A percentile compares a stretch with the other conserved stretches of the same genome.
Evolutionary conservation across 352 stramenopile genomes (phyloP).

Genomic region (Peronosclerospora sorghi): DNA sequence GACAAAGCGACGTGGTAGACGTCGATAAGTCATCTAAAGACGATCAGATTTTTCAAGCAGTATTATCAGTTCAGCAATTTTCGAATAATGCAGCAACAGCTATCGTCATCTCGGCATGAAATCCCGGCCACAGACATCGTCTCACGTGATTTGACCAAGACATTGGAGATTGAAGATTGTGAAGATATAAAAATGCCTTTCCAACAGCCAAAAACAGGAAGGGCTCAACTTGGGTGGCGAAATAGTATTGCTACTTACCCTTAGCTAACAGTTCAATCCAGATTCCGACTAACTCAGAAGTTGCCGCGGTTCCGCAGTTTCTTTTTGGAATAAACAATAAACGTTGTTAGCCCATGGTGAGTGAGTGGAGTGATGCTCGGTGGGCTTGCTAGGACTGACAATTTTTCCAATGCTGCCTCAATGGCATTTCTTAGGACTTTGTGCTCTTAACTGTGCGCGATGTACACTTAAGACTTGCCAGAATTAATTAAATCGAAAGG

Average conservation of each 20-base stretch:
- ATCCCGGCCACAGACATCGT: not conserved
- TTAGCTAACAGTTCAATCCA: constrained; percentile 5
- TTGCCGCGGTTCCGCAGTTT: constrained; percentile 38
- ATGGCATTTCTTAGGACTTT: constrained; percentile 37
- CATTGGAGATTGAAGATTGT: constrained; percentile 39
- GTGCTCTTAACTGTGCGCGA: constrained; percentile 36
- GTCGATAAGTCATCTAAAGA: constrained; percentile 1
- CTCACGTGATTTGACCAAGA: constrained; percentile 3
- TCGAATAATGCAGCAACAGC: not conserved
- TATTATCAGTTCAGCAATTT: no score
- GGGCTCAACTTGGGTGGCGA: no score
- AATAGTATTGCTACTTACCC: not conserved
- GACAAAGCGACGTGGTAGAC: not conserved
- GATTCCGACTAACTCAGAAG: constrained; percentile 25
- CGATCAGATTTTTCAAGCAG: not conserved
- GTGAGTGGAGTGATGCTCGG: not conserved
- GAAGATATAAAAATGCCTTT: constrained; percentile 30
- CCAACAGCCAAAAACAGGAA: constrained; percentile 1
- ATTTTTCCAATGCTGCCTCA: constrained; percentile 1
- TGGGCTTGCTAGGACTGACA: constrained; percentile 1
- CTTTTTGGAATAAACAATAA: constrained; percentile 44
- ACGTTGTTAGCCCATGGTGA: constrained; percentile 25
- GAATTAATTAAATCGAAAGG: constrained; percentile 47
- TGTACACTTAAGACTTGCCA: constrained; percentile 77
- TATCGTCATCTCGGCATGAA: constrained; percentile 10